Evolutionary conservation across 148 eudicot species (phyloP).

Genomic region (Rhododendron molle): DNA sequence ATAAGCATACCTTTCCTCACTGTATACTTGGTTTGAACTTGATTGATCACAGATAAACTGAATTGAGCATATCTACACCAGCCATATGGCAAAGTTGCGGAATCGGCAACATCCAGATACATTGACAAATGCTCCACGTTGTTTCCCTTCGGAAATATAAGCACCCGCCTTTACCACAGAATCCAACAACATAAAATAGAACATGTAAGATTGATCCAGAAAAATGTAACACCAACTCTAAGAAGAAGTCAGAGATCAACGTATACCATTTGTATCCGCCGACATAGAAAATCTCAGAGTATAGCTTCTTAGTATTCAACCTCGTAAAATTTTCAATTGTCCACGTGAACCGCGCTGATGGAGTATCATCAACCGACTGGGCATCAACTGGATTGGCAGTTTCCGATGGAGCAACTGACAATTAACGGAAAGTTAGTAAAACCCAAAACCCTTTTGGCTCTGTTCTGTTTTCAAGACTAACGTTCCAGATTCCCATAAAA

Average conservation of each 20-base stretch:
- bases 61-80: constrained; percentile 56
- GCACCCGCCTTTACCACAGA: constrained; percentile 30
- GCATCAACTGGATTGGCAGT: constrained; percentile 20
- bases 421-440: not conserved
- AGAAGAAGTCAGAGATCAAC: not conserved
- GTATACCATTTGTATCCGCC: constrained; percentile 27
- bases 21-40: constrained; percentile 35
- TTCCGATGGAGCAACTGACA: constrained; percentile 27
- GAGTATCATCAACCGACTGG: constrained; percentile 26
- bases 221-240: not conserved
- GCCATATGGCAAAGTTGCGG: constrained; percentile 44
- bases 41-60: constrained; percentile 47
- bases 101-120: constrained; percentile 52
- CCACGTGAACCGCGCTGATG: constrained; percentile 30
- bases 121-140: constrained; percentile 49
- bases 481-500: not conserved
- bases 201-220: not conserved
- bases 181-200: not conserved
- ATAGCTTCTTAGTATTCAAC: constrained; percentile 26
- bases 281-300: constrained; percentile 20
- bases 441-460: not conserved
- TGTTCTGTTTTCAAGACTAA: not conserved
- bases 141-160: constrained; percentile 34
- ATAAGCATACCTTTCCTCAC: constrained; percentile 38
- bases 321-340: constrained; percentile 25